phyloP scores from a whole-genome alignment of 495 filamentous ascomycete species.

The Chaetomium tenue region DNA sequence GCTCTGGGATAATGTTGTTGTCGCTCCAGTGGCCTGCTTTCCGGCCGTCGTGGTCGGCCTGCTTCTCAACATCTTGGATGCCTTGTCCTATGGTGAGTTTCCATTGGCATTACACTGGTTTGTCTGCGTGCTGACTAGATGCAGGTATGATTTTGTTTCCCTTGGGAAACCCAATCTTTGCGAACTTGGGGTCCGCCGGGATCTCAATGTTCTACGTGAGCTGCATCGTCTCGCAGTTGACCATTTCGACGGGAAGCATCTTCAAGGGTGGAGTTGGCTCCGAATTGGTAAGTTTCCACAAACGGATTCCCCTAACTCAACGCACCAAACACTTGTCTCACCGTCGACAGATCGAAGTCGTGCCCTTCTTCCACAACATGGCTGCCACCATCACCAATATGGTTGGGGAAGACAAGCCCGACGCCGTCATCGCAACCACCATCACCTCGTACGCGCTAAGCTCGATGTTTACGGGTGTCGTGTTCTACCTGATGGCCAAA shows the following conservation, averaged over 20 bases:
- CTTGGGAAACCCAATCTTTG: constrained; percentile 78
- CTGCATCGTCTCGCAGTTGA: constrained; percentile 88
- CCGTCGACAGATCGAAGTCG: constrained; percentile 74
- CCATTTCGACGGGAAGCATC: constrained; percentile 85
- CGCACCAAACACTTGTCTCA: constrained; percentile 18
- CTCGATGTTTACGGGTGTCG: constrained; percentile 82
- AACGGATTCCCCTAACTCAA: background rate
- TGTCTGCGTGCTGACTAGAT: constrained; percentile 18
- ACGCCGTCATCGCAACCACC: constrained; percentile 86
- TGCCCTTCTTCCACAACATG: constrained; percentile 98
- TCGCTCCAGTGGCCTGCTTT: constrained; percentile 65
- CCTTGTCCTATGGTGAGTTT: constrained; percentile 77
- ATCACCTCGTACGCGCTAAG: constrained; percentile 88
- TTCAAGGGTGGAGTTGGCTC: constrained; percentile 93
- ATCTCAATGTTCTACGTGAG: constrained; percentile 99
- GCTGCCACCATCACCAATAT: constrained; percentile 77
- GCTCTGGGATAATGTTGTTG: constrained; percentile 62
- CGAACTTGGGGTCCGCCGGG: constrained; percentile 79
- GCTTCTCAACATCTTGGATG: constrained; percentile 89
- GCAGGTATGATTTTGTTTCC: constrained; percentile 92
- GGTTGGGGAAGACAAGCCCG: constrained; percentile 75
- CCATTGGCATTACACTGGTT: background rate
- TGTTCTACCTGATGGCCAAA: constrained; percentile 86
- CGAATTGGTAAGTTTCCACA: constrained; percentile 66
- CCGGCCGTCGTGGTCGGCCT: constrained; percentile 87